Base-by-base conservation (phyloP, 2,329 filamentous ascomycete genomes). In the Botrytis sinoallii region DNA sequence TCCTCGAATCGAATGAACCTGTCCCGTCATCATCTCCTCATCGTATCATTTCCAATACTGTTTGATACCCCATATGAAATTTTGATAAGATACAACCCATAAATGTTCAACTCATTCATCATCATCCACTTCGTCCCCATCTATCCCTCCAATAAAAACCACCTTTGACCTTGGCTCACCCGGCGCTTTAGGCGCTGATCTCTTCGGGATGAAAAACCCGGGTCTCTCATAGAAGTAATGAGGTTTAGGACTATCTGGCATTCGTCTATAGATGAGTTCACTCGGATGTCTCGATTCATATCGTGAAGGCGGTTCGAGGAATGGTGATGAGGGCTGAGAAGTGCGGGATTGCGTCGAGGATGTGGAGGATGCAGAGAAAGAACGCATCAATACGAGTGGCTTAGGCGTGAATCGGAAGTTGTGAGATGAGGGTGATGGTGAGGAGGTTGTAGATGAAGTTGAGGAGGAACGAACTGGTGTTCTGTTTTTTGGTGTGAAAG, bases 181-280 rank as follows among this genome's bases (percentile, higher is more conserved):
- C 8, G 65, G 65, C 25, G 65, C 65, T 42, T 55, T 68, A 2
- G 65, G 65, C 16, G 65, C 65, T 9, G 12, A 29, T 68, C 65
- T 68, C 35, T 55, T 55, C 1, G 65, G 65, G 16, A 40, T 68
- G 6, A 68, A 68, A 55, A 57, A 68, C 4, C 46, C 65, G 3
- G 65, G 65, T 68, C 65, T n/a, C 35, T 68, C 65, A 18, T 68
- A 68, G 7, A 68, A 68, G 20, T 68, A 68, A 40, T 68, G 65
- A 3, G 65, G 65, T 22, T 68, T 68, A 4, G 65, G 65, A 29
- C 65, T 68, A 42, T 68, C 65, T 6, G 65, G 46, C 25, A 68
- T 57, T 14, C 65, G 38, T 29, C 48, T 55, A 40, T 68, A 68
- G 35, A 40, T 18, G 25, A 40, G 38, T 42, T 68, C 65, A 16